Evolutionary conservation across 1,139 yeast genomes (phyloP), one percentile per base, ranked within the genome.

Genomic region (Magnusiomyces suaveolens): DNA sequence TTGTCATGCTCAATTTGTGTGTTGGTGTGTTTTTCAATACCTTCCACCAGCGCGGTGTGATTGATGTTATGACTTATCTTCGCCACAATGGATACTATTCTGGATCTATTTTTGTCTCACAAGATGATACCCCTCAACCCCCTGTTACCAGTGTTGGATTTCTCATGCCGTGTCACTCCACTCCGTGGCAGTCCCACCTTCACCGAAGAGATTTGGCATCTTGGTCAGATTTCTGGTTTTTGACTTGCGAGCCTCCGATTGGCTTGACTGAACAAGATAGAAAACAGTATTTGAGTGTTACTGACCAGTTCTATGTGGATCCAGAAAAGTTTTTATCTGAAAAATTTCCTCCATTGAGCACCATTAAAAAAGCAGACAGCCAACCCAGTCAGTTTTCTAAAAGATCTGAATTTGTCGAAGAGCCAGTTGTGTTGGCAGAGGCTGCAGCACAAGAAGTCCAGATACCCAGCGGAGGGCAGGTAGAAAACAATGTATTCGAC

Each of bases 151-250:
- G 85, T 2, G 72, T 89, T 47, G 95, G 96, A 0, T 84, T 92
- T 60, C 68, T 94, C 21, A 87, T 90, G 66, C 98, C 99, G 0
- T 94, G 98, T 63, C 98, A 94, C 67, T 90, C 97, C 0, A 90
- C 97, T 0, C 98, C 98, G 1, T 87, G 95, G 84, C 96, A 88
- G 64, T 80, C 95, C 41, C 82, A 85, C 63, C 69, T 94, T 47
- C 96, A 89, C 63, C 70, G 85, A 25, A 68, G 72, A 6, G 76
- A 75, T 20, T 51, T 56, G n/a, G 43, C 46, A 18, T 32, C 47
- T 4, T 46, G 46, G 20, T 67, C 80, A 2, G 69, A 71, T 8
- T 69, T 80, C 1, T 87, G 96, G 96, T 84, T 84, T 57, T 72
- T 94, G 44, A 82, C 96, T 0, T 94, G 99, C 67, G 95, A 88